These are phyloP conservation scores for Paraconiothyrium brasiliense DNA, from an alignment of 2,329 filamentous ascomycete species.

Conservation along the genomic window DNA sequence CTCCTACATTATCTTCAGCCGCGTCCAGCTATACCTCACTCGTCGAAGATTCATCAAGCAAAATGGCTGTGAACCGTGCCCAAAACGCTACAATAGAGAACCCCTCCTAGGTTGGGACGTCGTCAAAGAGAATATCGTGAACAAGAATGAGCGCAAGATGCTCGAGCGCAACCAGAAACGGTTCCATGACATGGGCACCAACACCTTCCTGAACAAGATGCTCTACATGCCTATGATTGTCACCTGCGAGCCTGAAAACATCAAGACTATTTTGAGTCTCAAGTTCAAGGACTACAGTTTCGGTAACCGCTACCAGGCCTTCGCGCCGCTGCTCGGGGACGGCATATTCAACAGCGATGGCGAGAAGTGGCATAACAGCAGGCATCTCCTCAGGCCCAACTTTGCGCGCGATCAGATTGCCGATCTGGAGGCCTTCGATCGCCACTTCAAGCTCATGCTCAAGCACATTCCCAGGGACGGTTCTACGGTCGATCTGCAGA, in stretches of 20 bases:
- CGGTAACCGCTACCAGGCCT: conserved; percentile 44
- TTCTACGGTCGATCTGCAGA: conserved; percentile 50
- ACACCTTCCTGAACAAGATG: conserved; percentile 54
- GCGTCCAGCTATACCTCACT: conserved; percentile 45
- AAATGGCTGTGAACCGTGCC: conserved; percentile 60
- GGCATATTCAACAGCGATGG: conserved; percentile 60
- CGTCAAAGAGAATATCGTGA: conserved; percentile 52
- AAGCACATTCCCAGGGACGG: conserved; percentile 66
- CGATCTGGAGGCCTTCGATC: conserved; percentile 67
- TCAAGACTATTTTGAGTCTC: conserved; percentile 57
- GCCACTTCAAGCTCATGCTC: conserved; percentile 68
- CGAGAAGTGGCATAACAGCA: conserved; percentile 49
- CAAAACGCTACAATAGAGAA: conserved; percentile 61
- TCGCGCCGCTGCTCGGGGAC: conserved; percentile 54
- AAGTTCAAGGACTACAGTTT: conserved; percentile 60
- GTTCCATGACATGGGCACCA: conserved; percentile 34
- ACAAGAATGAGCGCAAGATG: conserved; percentile 17
- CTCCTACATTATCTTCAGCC: conserved; percentile 47
- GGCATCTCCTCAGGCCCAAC: conserved; percentile 63
- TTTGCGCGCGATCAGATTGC: conserved; percentile 63
- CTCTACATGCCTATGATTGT: conserved; percentile 45
- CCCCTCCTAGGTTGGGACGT: conserved; percentile 64
- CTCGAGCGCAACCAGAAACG: conserved; percentile 34
- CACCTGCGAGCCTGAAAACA: conserved; percentile 59
- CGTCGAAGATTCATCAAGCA: conserved; percentile 51